Evolutionary conservation across 495 filamentous ascomycete species (phyloP), one percentile per base, ranked within the genome.

Genomic region (Saxophila tyrrhenica): DNA sequence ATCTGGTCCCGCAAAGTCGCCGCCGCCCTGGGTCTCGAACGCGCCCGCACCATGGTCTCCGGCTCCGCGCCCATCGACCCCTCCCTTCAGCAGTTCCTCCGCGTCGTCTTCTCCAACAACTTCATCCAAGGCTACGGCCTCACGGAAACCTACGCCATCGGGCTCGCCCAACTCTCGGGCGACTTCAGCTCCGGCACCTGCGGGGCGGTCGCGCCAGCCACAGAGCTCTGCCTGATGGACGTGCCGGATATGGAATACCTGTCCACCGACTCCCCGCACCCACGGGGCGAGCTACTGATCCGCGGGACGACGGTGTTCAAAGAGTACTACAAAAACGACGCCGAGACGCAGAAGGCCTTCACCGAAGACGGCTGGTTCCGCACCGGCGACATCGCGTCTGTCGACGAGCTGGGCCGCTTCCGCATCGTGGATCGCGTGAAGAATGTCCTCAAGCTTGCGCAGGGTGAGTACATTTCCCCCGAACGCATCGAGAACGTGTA

Each of bases 381-480:
- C 61, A 96, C 92, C 0, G 92, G 92, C 20, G 92, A 98, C 63
- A 90, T 98, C 44, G 84, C 79, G 63, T 76, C 78, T 17, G 73
- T 98, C 24, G 92, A 98, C 66, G 79, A 80, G 49, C 69, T 84
- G 62, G 92, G 92, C 54, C 86, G 94, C 52, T 86, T 97, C 72
- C 81, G 79, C 61, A 90, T 98, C 69, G 84, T 98, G 62, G 92
- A 98, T 70, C 89, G 92, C 58, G 83, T 89, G 63, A 98, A 98
- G 84, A 97, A 98, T 69, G 86, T 97, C 16, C 82, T 98, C 64
- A 98, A 98, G 78, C 79, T 98, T 42, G 85, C 92, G 0, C 92
- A 98, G 67, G 92, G 92, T 67, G 92, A 98, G 73, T 98, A 98
- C 68, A 87, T 98, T 61, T 96, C 89, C 25, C 92, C 92, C 22